Percentiles rank a stretch among this genome's conserved stretches.
Evolutionary conservation across 2,329 filamentous ascomycete genomes (phyloP).

Genomic region (Fusarium cyanostomum): DNA sequence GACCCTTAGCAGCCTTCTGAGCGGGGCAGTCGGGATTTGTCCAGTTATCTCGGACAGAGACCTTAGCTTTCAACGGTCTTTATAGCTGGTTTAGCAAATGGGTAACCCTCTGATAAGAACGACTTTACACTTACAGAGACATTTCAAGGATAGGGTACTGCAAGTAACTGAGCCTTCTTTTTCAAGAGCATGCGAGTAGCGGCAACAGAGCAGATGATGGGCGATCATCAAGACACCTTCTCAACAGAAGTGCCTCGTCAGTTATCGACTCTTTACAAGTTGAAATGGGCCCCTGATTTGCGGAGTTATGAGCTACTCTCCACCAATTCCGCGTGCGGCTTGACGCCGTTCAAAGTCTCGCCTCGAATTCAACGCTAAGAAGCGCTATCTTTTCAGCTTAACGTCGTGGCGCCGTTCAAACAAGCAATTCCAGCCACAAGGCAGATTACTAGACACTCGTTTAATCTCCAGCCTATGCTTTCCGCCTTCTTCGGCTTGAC

Average conservation of each 20-base stretch:
- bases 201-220: not conserved
- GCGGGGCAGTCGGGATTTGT: conserved; percentile 46
- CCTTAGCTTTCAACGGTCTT: conserved; percentile 55
- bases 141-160: not conserved
- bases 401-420: conserved; percentile 27
- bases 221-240: not conserved
- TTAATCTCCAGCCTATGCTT: conserved; percentile 7
- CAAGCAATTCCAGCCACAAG: conserved; percentile 14
- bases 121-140: conserved; percentile 10
- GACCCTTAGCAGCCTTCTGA: conserved; percentile 45
- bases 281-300: conserved; percentile 6
- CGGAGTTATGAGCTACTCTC: not conserved
- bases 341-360: conserved; percentile 2
- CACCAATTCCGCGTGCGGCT: not conserved
- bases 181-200: not conserved
- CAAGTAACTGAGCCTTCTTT: not conserved
- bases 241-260: not conserved
- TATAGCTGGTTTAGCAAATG: not conserved
- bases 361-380: conserved; percentile 18
- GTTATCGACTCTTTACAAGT: not conserved
- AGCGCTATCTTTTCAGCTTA: conserved; percentile 39
- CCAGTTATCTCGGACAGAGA: conserved; percentile 57
- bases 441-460: conserved; percentile 13
- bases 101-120: not conserved
- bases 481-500: not conserved